These are phyloP conservation scores for Sphaerulina populicola DNA, from an alignment of 2,329 filamentous ascomycete genomes.

Conservation along the genomic window DNA sequence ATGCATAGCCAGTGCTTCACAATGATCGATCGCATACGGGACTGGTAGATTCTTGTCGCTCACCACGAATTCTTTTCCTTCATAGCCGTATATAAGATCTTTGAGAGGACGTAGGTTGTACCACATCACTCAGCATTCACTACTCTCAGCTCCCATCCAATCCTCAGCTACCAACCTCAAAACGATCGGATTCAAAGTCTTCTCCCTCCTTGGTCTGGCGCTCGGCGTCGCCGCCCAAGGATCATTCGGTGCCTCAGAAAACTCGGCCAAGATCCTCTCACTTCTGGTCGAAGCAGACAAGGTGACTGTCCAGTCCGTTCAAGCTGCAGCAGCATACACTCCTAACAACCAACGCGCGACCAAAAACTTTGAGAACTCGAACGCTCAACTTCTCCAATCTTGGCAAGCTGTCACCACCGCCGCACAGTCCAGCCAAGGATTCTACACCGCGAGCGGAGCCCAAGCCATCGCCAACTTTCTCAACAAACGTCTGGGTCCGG, in stretches of 20 bases:
- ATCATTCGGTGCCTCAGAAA: slow-evolving; percentile 8
- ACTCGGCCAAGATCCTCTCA: slow-evolving; percentile 2
- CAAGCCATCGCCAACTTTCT: slow-evolving; percentile 4
- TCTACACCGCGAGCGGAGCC: slow-evolving; percentile 4
- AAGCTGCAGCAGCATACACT: background rate
- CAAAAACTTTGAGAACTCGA: background rate
- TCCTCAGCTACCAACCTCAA: background rate
- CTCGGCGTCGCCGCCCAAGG: slow-evolving; percentile 2
- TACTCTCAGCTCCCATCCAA: background rate
- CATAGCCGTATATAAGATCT: too few species aligned
- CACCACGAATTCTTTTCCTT: too few species aligned
- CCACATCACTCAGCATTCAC: too few species aligned
- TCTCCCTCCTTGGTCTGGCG: slow-evolving; percentile 2
- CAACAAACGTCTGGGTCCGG: slow-evolving; percentile 3
- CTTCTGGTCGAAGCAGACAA: background rate
- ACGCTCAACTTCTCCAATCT: background rate
- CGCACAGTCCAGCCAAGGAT: slow-evolving; percentile 5
- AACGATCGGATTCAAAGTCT: slow-evolving; percentile 3
- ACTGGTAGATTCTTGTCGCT: too few species aligned
- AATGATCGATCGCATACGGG: too few species aligned
- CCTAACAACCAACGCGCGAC: background rate
- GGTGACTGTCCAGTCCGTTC: background rate
- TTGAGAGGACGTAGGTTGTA: too few species aligned
- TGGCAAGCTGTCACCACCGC: slow-evolving; percentile 1
- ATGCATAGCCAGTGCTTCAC: too few species aligned